Evolutionary conservation across 495 filamentous ascomycete species (phyloP).

Genomic region (Podospora pseudoanserina): DNA sequence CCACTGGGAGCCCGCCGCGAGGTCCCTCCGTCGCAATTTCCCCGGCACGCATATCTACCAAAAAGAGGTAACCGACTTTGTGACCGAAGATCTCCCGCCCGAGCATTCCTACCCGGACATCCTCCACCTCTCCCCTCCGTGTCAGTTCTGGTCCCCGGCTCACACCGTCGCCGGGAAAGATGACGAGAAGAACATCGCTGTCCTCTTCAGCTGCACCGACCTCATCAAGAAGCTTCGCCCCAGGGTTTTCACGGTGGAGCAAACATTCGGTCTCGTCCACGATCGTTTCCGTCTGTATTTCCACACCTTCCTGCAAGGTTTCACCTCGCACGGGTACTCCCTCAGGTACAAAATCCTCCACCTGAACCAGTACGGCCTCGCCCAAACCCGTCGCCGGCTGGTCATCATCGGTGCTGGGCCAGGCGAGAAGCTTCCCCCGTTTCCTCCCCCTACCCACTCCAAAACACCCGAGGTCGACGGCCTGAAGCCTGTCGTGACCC

Average conservation of each 20-base stretch:
- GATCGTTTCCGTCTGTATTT: conserved; percentile 52
- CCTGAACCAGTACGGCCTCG: conserved; percentile 45
- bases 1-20: conserved; percentile 48
- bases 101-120: conserved; percentile 56
- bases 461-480: conserved; percentile 38
- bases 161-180: conserved; percentile 62
- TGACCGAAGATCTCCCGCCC: conserved; percentile 13
- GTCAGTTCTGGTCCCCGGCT: conserved; percentile 75
- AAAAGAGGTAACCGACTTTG: conserved; percentile 49
- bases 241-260: conserved; percentile 76
- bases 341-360: conserved; percentile 52
- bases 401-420: conserved; percentile 78
- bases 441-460: conserved; percentile 67
- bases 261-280: conserved; percentile 65
- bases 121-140: conserved; percentile 78
- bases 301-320: conserved; percentile 57
- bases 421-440: conserved; percentile 67
- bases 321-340: conserved; percentile 65
- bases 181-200: conserved; percentile 71
- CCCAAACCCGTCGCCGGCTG: conserved; percentile 51
- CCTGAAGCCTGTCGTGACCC: conserved; percentile 32
- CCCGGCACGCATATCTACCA: conserved; percentile 40
- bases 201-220: conserved; percentile 59
- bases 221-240: conserved; percentile 61
- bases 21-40: conserved; percentile 62